Percentiles rank a stretch among this genome's conserved stretches.
Conservation (phyloP, 257 asterid genomes). For the Leonotis leonurus region DNA sequence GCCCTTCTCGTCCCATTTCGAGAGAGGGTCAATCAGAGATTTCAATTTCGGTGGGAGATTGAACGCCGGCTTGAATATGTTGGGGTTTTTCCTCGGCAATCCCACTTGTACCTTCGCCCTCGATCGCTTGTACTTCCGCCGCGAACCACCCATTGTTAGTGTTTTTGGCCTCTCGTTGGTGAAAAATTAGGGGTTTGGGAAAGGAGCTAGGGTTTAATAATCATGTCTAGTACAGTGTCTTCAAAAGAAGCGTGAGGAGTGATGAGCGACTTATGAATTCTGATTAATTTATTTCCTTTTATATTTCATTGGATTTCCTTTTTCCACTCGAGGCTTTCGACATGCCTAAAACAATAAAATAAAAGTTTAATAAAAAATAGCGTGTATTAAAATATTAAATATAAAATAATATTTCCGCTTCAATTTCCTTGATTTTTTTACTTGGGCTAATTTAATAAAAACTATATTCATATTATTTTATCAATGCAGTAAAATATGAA, state of each 20-base stretch:
- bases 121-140: conserved; percentile 78
- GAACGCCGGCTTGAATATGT: conserved; percentile 85
- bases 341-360: too few species aligned
- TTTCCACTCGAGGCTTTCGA: too few species aligned
- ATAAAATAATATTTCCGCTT: too few species aligned
- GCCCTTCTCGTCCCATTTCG: conserved; percentile 80
- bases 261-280: background rate
- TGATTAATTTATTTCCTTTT: background rate
- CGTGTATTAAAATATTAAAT: too few species aligned
- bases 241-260: background rate
- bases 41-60: conserved; percentile 77
- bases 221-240: background rate
- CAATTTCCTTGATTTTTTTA: too few species aligned
- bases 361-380: too few species aligned
- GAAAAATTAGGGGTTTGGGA: conserved; percentile 19
- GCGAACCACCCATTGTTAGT: conserved; percentile 70
- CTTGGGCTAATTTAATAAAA: too few species aligned
- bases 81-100: conserved; percentile 66
- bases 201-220: conserved; percentile 24
- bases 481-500: too few species aligned
- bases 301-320: too few species aligned
- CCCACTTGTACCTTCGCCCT: conserved; percentile 73
- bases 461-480: too few species aligned
- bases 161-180: conserved; percentile 6
- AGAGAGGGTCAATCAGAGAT: conserved; percentile 44